These are phyloP conservation scores for Neophaeococcomyces mojaviensis DNA, from an alignment of 2,329 filamentous ascomycete genomes.

Conservation along the genomic window DNA sequence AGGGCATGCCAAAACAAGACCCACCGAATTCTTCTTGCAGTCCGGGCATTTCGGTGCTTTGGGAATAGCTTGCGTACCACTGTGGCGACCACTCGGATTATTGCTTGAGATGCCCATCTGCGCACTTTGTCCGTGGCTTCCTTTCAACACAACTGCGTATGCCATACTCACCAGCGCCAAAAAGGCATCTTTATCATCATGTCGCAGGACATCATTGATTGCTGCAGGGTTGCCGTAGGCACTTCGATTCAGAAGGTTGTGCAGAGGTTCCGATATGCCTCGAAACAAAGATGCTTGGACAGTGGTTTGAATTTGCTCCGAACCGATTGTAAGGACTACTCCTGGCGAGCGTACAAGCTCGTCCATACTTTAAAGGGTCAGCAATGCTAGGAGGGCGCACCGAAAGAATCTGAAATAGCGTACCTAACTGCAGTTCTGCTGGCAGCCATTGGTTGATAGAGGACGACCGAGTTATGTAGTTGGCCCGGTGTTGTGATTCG, in stretches of 20 bases:
- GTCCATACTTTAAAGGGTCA: neutral
- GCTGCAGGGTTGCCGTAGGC: neutral
- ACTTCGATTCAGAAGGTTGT: neutral
- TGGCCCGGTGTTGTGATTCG: neutral
- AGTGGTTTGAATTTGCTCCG: neutral
- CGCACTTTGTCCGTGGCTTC: neutral
- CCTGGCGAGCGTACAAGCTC: neutral
- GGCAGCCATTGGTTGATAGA: neutral
- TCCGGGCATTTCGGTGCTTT: neutral
- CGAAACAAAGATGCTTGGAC: slow-evolving; percentile 2
- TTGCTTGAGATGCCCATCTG: neutral
- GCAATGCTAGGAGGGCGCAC: too few species aligned
- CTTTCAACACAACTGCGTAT: neutral
- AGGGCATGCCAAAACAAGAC: neutral
- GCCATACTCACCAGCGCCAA: neutral
- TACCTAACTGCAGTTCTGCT: neutral
- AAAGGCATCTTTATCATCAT: slow-evolving; percentile 5
- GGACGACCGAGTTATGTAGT: neutral
- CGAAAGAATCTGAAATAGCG: too few species aligned
- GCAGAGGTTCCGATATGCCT: neutral
- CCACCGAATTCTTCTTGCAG: neutral
- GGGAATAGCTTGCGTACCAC: neutral
- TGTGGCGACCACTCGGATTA: neutral
- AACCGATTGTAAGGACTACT: neutral
- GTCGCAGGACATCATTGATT: neutral